Conservation (phyloP, 106 monocot species). For the Triglochin maritima region DNA sequence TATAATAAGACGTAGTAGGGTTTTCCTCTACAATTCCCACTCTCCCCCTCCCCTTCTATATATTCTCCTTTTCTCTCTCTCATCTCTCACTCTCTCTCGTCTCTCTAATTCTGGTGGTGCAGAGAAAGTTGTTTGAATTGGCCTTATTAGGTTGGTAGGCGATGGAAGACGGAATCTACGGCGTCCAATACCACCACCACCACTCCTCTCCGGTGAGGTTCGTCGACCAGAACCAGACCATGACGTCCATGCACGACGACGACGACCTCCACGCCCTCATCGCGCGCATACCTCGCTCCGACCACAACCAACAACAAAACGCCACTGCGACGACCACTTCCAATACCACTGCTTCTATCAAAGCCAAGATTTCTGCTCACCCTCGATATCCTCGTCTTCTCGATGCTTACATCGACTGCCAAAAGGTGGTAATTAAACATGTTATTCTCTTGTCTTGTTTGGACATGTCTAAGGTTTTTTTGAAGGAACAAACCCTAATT, state of each 20-base stretch:
- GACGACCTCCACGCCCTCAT: constrained; percentile 29
- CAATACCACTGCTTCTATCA: constrained; percentile 5
- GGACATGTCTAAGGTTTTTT: not conserved
- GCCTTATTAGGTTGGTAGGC: not conserved
- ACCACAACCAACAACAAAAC: not conserved
- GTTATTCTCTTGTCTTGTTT: not conserved
- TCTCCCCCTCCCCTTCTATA: not conserved
- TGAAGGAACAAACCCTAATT: not conserved
- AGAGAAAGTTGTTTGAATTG: too few species aligned
- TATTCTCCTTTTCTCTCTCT: not conserved
- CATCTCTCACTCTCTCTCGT: not conserved
- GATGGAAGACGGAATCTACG: constrained; percentile 25
- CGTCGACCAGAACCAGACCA: constrained; percentile 1
- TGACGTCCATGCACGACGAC: not conserved
- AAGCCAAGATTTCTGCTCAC: constrained; percentile 52
- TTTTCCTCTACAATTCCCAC: not conserved
- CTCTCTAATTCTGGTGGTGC: too few species aligned
- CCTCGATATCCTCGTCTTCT: constrained; percentile 47
- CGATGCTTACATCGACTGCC: constrained; percentile 54
- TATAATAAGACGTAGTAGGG: too few species aligned
- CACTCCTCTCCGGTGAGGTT: not conserved
- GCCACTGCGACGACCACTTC: too few species aligned
- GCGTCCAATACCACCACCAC: constrained; percentile 18
- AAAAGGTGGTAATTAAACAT: constrained; percentile 27
- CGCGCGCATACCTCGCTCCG: constrained; percentile 7